Percentiles rank a stretch among this genome's conserved stretches.
Evolutionary conservation across 148 eudicot species (phyloP).

Genomic region (Dysphania ambrosioides): DNA sequence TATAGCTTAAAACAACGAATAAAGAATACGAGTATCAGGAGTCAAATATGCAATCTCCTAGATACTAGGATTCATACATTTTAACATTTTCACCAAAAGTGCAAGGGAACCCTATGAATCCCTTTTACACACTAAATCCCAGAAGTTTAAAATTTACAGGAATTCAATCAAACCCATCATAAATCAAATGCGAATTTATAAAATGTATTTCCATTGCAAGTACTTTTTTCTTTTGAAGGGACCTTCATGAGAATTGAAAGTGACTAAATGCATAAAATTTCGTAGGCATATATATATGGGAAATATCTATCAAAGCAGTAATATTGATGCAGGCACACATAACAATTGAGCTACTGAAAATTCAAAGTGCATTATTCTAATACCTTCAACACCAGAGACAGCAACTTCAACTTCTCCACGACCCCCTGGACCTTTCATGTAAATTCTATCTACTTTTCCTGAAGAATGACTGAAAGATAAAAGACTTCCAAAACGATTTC

Average conservation of each 20-base stretch:
- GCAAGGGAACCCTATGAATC: background rate
- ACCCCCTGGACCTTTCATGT: slow-evolving; percentile 99
- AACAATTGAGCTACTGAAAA: too few relatives aligned
- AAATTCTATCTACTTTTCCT: slow-evolving; percentile 74
- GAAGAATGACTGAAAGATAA: slow-evolving; percentile 75
- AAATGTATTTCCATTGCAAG: too few relatives aligned
- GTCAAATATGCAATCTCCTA: background rate
- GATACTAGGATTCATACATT: background rate
- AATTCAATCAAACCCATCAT: too few relatives aligned
- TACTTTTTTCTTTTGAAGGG: too few relatives aligned
- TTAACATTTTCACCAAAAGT: background rate
- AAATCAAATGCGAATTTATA: too few relatives aligned
- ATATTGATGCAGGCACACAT: background rate
- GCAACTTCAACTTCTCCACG: slow-evolving; percentile 99
- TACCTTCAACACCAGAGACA: slow-evolving; percentile 93
- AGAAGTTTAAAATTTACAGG: too few relatives aligned
- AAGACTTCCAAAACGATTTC: slow-evolving; percentile 80
- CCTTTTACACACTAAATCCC: background rate
- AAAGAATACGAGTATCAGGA: background rate
- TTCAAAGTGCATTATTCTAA: background rate
- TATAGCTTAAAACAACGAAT: background rate
- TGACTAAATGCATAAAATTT: background rate
- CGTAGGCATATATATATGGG: background rate
- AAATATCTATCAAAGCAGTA: background rate
- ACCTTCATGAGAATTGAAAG: background rate